Evolutionary conservation across 2,329 filamentous ascomycete genomes (phyloP).

Genomic region (Xylariaceae sp.): DNA sequence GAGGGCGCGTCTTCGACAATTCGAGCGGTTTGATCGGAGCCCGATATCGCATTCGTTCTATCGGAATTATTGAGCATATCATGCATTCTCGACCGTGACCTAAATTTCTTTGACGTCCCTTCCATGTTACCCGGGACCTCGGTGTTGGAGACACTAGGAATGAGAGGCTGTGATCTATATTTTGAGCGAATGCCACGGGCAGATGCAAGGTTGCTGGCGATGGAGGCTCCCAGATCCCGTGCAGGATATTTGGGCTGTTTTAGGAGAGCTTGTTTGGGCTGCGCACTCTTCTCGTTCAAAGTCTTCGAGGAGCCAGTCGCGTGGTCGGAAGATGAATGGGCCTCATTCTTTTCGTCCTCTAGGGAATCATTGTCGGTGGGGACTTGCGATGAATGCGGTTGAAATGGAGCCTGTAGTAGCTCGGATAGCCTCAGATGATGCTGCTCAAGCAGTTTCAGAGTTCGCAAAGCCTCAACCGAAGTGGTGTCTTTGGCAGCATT

Average conservation of each 20-base stretch:
- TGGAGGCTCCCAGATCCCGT: slow-evolving; percentile 71
- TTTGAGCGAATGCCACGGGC: slow-evolving; percentile 70
- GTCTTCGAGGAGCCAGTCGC: slow-evolving; percentile 24
- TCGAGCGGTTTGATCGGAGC: slow-evolving; percentile 30
- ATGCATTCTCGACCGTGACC: slow-evolving; percentile 49
- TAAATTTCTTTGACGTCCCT: slow-evolving; percentile 46
- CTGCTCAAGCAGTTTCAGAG: slow-evolving; percentile 75
- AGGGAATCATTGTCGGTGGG: slow-evolving; percentile 34
- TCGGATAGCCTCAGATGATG: slow-evolving; percentile 81
- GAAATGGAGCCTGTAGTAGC: slow-evolving; percentile 66
- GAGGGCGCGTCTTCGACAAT: slow-evolving; percentile 25
- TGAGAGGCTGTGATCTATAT: slow-evolving; percentile 61
- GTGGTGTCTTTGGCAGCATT: slow-evolving; percentile 69
- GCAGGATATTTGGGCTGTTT: slow-evolving; percentile 49
- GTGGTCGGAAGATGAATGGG: slow-evolving; percentile 18
- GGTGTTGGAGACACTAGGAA: slow-evolving; percentile 67
- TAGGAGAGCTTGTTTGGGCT: slow-evolving; percentile 32
- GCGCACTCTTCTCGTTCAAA: slow-evolving; percentile 25
- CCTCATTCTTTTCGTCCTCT: slow-evolving; percentile 35
- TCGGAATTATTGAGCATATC: slow-evolving; percentile 49
- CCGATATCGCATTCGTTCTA: slow-evolving; percentile 50
- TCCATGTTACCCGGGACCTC: slow-evolving; percentile 67
- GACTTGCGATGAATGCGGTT: slow-evolving; percentile 40
- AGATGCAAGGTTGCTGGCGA: slow-evolving; percentile 81
- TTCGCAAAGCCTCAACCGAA: slow-evolving; percentile 69